Evolutionary conservation across 2,329 filamentous ascomycete genomes (phyloP).

Genomic region (Cercospora sp.): DNA sequence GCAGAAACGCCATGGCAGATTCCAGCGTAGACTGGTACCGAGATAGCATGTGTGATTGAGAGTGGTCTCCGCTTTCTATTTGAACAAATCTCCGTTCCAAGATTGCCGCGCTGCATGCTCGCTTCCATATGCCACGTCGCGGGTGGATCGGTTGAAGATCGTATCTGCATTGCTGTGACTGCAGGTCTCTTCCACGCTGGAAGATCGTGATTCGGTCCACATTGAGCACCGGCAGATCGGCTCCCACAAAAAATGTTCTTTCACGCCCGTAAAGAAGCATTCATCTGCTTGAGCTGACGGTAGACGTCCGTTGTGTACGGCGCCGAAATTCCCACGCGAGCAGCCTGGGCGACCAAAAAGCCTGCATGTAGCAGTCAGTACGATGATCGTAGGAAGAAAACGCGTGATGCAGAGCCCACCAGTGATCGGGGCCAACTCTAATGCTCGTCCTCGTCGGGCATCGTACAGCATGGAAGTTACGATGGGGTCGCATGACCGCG

Average conservation of each 20-base stretch:
- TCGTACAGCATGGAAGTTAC: neutral
- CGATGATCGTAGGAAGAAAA: neutral
- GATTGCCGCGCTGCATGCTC: neutral
- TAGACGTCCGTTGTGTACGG: neutral
- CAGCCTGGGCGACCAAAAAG: neutral
- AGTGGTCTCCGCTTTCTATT: neutral
- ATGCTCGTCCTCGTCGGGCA: neutral
- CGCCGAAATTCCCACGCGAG: neutral
- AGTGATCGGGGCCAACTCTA: neutral
- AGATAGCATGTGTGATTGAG: neutral
- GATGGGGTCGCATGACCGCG: neutral
- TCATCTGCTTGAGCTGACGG: neutral
- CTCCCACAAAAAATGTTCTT: neutral
- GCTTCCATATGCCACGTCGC: neutral
- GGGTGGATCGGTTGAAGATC: neutral
- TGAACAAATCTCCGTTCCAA: neutral
- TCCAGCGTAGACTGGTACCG: neutral
- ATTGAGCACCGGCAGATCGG: neutral
- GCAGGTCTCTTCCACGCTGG: neutral
- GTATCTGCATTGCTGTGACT: neutral
- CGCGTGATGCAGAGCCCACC: neutral
- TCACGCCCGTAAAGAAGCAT: neutral
- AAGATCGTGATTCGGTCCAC: neutral
- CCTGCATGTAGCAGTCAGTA: neutral
- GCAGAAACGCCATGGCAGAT: neutral